Percentiles rank a stretch among this genome's conserved stretches.
phyloP scores from a whole-genome alignment of 768 basidiomycete genomes.

The Phaeolepiota aurea region DNA sequence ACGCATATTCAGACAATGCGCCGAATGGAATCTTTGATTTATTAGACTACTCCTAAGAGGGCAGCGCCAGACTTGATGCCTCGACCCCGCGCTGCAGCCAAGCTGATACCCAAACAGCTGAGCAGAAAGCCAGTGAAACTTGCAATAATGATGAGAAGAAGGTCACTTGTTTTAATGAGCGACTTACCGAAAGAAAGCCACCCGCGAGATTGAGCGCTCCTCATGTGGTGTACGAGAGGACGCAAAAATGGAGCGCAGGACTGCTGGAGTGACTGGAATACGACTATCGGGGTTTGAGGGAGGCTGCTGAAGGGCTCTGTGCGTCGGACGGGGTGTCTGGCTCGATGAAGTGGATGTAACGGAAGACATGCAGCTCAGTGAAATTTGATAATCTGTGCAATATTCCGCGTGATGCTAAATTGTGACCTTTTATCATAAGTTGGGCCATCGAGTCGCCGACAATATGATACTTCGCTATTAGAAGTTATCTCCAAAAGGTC shows the following conservation, averaged over 20 bases:
- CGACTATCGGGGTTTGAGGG: constrained; percentile 43
- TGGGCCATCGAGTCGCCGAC: too few relatives aligned
- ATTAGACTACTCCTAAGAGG: constrained; percentile 56
- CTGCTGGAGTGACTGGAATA: constrained; percentile 78
- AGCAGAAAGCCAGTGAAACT: constrained; percentile 80
- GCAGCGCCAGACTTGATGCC: constrained; percentile 60
- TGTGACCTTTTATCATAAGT: too few relatives aligned
- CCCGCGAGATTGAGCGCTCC: constrained; percentile 75
- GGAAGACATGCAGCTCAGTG: constrained; percentile 42
- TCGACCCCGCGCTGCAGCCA: constrained; percentile 63
- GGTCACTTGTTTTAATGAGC: too few relatives aligned
- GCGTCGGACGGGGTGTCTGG: constrained; percentile 29
- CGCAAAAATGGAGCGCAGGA: constrained; percentile 77
- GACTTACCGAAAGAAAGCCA: constrained; percentile 77
- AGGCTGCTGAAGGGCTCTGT: constrained; percentile 24
- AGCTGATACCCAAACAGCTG: constrained; percentile 74
- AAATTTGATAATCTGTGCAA: too few relatives aligned
- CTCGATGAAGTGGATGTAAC: constrained; percentile 44
- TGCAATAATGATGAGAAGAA: constrained; percentile 1
- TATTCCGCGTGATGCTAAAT: too few relatives aligned
- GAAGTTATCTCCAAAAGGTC: too few relatives aligned
- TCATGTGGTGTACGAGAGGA: constrained; percentile 77
- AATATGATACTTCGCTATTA: too few relatives aligned
- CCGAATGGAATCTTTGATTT: constrained; percentile 6
- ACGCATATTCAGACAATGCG: too few relatives aligned